Percentiles rank a stretch among this genome's conserved stretches.
Evolutionary conservation across 2,329 filamentous ascomycete species (phyloP).

Genomic region (Rugonectria rugulosa): DNA sequence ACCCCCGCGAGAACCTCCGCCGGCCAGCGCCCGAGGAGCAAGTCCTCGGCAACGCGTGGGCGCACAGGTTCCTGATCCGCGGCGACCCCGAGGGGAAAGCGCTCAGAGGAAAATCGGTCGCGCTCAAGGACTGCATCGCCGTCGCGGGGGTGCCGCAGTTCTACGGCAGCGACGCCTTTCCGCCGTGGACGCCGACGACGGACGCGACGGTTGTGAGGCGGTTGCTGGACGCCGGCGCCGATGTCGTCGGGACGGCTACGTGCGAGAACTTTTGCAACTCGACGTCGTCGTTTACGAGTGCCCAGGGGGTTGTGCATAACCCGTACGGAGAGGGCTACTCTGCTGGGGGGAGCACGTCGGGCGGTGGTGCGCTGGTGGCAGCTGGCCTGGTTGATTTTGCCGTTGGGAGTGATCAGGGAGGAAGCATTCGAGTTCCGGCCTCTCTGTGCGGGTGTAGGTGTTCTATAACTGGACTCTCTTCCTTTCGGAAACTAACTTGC

Average conservation of each 20-base stretch:
- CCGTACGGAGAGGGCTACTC: slow-evolving; percentile 54
- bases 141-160: slow-evolving; percentile 62
- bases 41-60: slow-evolving; percentile 58
- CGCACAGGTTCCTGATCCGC: slow-evolving; percentile 55
- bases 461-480: too few relatives aligned
- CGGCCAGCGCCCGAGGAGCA: slow-evolving; percentile 51
- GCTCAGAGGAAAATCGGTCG: slow-evolving; percentile 55
- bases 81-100: slow-evolving; percentile 35
- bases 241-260: slow-evolving; percentile 57
- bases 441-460: slow-evolving; percentile 45
- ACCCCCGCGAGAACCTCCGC: slow-evolving; percentile 54
- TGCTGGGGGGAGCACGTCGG: slow-evolving; percentile 58
- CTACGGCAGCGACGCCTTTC: slow-evolving; percentile 57
- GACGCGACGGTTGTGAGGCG: slow-evolving; percentile 63
- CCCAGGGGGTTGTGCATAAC: slow-evolving; percentile 56
- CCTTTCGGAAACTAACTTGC: neutral
- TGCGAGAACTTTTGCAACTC: slow-evolving; percentile 64
- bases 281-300: slow-evolving; percentile 55
- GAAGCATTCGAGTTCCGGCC: slow-evolving; percentile 55
- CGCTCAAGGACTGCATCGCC: slow-evolving; percentile 62
- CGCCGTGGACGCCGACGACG: slow-evolving; percentile 58
- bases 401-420: slow-evolving; percentile 57
- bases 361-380: slow-evolving; percentile 55
- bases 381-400: slow-evolving; percentile 52
- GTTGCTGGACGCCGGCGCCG: slow-evolving; percentile 57